Evolutionary conservation across 1,284 basidiomycete species (phyloP), one percentile per base, ranked within the genome.

Genomic region (Termitomyces sp.): DNA sequence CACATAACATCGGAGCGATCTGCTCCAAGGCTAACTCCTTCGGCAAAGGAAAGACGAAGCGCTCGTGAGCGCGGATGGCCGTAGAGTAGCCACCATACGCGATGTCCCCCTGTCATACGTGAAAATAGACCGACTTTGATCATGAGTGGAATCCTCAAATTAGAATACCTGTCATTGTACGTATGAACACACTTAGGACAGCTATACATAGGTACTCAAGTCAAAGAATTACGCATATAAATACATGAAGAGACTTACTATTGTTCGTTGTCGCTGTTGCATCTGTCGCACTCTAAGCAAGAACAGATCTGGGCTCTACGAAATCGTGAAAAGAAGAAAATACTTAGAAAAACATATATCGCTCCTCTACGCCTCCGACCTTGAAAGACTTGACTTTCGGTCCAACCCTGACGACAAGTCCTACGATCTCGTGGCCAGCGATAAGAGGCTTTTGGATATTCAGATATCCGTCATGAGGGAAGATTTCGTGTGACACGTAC

Each of bases 41-140:
- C 0, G 87, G 86, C 49, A 89, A 80, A 14, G 78, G 76, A 70
- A 88, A 87, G 42, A 86, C 84, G 63, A 84, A 89, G 57, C 75
- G 78, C 60, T 86, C 74, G 59, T 86, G 21, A 5, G 21, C 21
- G 21, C 21, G 21, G 5, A 24, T 24, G 21, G 21, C 21, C 21
- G 21, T 83, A 3, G 81, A 76, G 70, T 86, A 88, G 6, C 87
- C 87, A 50, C 81, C 82, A 53, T 77, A 72, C 51, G 51, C 46
- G 11, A 52, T 26, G 16, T 48, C 51, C 11, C 51, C 45, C 46
- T 52, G 14, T 35, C 67, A 43, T 68, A 68, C 3, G 64, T 69
- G 46, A 58, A n/a, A n/a, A 38, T 38, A 65, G 55, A 13, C 56
- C 35, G 21, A 24, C 16, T 65, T 56, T 7, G 49, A 46, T 52